These are phyloP conservation scores for Chlorophyllum brunneum DNA, from an alignment of 768 basidiomycete species.

Conservation along the genomic window DNA sequence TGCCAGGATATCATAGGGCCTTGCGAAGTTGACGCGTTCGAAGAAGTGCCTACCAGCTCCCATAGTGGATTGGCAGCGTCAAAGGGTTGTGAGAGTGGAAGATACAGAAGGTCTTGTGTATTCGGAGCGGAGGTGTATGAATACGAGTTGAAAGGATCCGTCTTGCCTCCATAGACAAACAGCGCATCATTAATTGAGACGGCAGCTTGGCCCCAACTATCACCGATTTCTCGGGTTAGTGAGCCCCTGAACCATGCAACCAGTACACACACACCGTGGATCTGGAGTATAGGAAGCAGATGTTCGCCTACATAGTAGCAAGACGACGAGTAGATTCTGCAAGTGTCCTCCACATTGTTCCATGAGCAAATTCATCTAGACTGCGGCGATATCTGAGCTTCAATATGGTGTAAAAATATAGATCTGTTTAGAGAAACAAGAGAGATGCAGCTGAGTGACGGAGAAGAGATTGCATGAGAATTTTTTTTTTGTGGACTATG, in stretches of 20 bases:
- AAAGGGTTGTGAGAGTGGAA: conserved; percentile 64
- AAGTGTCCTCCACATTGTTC: background rate
- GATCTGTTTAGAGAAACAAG: background rate
- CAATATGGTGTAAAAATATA: background rate
- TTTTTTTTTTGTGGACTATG: background rate
- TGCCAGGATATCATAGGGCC: conserved; percentile 78
- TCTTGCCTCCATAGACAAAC: conserved; percentile 79
- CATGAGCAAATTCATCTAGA: conserved; percentile 2
- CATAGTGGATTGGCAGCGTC: conserved; percentile 63
- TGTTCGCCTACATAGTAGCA: background rate
- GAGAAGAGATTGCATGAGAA: conserved; percentile 2
- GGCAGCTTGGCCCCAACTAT: conserved; percentile 83
- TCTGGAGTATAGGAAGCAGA: conserved; percentile 1
- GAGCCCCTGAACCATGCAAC: background rate
- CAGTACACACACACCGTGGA: conserved; percentile 8
- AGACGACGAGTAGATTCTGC: background rate
- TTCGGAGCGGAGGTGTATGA: conserved; percentile 76
- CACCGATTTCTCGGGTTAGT: background rate
- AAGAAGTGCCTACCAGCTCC: conserved; percentile 48
- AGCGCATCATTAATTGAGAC: conserved; percentile 56
- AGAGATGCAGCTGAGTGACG: background rate
- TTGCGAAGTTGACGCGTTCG: conserved; percentile 39
- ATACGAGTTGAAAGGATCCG: conserved; percentile 62
- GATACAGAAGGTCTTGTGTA: conserved; percentile 62
- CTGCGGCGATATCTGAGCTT: background rate